phyloP scores from a whole-genome alignment of 2,329 filamentous ascomycete genomes.

The Plenodomus tracheiphilus region DNA sequence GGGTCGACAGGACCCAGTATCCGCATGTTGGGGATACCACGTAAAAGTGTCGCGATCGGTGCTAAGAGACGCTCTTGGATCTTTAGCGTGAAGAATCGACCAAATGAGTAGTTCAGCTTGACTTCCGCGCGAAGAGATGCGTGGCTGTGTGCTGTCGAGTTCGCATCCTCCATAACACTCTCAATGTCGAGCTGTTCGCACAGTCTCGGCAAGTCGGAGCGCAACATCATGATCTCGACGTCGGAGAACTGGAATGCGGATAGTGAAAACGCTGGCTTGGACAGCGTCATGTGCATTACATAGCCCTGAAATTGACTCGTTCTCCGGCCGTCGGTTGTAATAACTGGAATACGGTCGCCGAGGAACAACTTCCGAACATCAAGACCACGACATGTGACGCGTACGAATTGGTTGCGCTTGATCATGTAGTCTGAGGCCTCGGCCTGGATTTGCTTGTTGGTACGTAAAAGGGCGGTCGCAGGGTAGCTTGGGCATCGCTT shows the following conservation, averaged over 20 bases:
- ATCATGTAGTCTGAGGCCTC: constrained; percentile 35
- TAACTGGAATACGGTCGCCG: constrained; percentile 22
- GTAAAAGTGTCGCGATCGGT: constrained; percentile 22
- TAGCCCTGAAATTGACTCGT: constrained; percentile 25
- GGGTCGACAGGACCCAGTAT: constrained; percentile 22
- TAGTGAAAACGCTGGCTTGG: constrained; percentile 19
- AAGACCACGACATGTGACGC: constrained; percentile 28
- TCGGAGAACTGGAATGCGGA: constrained; percentile 21
- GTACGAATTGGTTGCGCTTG: constrained; percentile 33
- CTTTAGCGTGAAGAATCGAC: constrained; percentile 19
- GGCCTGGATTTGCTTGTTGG: constrained; percentile 32
- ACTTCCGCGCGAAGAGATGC: constrained; percentile 20
- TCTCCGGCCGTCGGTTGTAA: constrained; percentile 19
- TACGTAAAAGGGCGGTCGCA: constrained; percentile 24
- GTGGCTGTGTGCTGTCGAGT: constrained; percentile 24
- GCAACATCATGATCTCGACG: constrained; percentile 28
- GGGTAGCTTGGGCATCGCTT: constrained; percentile 21
- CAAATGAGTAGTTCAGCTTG: constrained; percentile 17
- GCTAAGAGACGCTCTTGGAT: constrained; percentile 24
- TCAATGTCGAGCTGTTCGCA: constrained; percentile 29
- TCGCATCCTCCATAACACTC: constrained; percentile 27
- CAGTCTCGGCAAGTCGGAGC: constrained; percentile 25
- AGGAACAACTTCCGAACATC: constrained; percentile 23
- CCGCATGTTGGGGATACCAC: constrained; percentile 21
- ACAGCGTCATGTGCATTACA: constrained; percentile 32